Evolutionary conservation across 2,329 filamentous ascomycete species (phyloP), one percentile per base, ranked within the genome.

Genomic region (Fonsecaea nubica): DNA sequence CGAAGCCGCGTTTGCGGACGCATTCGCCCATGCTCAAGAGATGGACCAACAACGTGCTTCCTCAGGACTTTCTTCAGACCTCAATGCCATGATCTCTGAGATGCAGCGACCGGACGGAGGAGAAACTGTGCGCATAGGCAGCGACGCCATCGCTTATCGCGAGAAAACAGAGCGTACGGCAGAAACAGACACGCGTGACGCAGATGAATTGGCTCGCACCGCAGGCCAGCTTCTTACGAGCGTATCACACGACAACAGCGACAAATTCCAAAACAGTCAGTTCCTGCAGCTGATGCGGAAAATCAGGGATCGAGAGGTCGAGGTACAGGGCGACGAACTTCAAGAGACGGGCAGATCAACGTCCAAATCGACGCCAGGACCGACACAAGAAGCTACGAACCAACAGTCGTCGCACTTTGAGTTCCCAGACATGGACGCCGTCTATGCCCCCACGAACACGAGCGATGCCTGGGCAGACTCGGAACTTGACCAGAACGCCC

Each of bases 221-320:
- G 92, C 92, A 4, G 88, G 86, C 15, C 83, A 89, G 65, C 82
- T 96, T 3, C 81, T 95, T 4, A 83, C 89, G 62, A 88, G 87
- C 42, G 86, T 96, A 12, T 83, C 86, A 21, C 82, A 89, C 72
- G 89, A 94, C 71, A 84, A 87, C 65, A 89, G 85, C 63, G 80
- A 87, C 55, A 94, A 94, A 75, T 95, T 95, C 77, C 87, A 88
- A 72, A 87, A 93, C 74, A 93, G 91, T 71, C 86, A 86, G 65
- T 96, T 96, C 74, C 79, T 94, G 0, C 83, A 85, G 3, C 80
- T 96, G 54, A 95, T 96, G 92, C 86, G 90, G 33, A 85, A 87
- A 66, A 86, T 95, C 62, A 85, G 90, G 59, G 88, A 92, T 74
- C 83, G 85, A 63, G 89, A 95, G 79, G 87, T 93, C 13, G 85